Evolutionary conservation across 305 asterid species (phyloP), one percentile per base, ranked within the genome.

Genomic region (Fraxinus angustifolia): DNA sequence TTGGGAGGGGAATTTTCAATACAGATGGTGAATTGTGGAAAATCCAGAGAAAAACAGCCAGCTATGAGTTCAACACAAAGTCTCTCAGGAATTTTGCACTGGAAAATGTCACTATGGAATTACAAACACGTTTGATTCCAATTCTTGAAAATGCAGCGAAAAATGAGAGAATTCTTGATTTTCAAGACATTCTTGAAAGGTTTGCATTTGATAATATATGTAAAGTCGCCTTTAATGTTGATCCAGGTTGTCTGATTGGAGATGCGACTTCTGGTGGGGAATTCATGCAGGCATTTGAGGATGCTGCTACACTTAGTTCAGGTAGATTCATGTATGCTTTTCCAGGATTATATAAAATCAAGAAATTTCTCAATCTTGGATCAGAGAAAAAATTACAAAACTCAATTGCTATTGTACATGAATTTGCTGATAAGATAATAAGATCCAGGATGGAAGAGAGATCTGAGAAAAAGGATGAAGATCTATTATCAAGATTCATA

Each of bases 241-340:
- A 93, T 76, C 93, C 97, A 3, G 87, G 86, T 60, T 91, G 94
- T 70, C 84, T 92, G 19, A 89, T 83, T 8, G 96, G 92, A 16
- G 93, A 90, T 56, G 91, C 83, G 36, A 86, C 82, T 2, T 82
- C 56, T 11, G 88, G 90, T 6, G 87, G 58, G 2, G 96, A 87
- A 34, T 91, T 93, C 87, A 93, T 91, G 96, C 85, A 68, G 14
- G 95, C 97, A 7, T 91, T 92, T 30, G 97, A 92, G 71, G 89
- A 82, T 33, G 96, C 97, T 21, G 85, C 97, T 0, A 86, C 79
- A 77, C 88, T 90, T 17, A 91, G 96, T 68, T 86, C 93, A 19
- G 96, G 91, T 40, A 88, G 97, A 65, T 92, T 92, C 67, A 85
- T 89, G 88, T 89, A 85, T 75, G 96, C 91, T 4, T 10, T 90